These are phyloP conservation scores for Santalum album DNA, from an alignment of 164 flowering plant species.

Conservation along the genomic window DNA sequence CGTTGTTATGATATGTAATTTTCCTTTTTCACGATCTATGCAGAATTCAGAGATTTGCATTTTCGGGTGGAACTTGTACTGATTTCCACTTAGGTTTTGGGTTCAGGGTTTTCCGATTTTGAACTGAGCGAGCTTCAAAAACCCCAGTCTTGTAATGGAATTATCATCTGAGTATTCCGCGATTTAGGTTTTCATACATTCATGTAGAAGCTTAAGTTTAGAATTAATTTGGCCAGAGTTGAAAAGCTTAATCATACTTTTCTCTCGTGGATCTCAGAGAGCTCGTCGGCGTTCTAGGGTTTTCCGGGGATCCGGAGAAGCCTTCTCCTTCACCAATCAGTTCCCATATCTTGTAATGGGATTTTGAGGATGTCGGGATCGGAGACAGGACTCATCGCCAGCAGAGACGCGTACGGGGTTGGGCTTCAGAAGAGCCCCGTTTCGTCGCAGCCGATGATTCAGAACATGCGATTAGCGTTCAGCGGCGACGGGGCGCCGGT, in stretches of 20 bases:
- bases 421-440: neutral
- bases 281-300: neutral
- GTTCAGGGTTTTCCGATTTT: conserved; percentile 4
- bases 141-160: neutral
- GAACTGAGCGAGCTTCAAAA: neutral
- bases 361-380: neutral
- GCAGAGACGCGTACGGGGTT: conserved; percentile 1
- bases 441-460: neutral
- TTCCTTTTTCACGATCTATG: neutral
- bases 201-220: neutral
- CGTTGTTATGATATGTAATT: neutral
- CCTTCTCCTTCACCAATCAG: no score
- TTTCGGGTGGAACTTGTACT: neutral
- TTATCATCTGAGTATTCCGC: neutral
- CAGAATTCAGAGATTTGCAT: neutral
- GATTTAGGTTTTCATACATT: no score
- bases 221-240: neutral
- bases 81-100: neutral
- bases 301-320: neutral
- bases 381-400: conserved; percentile 3
- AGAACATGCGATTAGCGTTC: neutral
- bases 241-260: neutral
- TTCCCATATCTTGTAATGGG: no score
- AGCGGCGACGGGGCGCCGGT: neutral
- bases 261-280: neutral